Base-by-base conservation (phyloP, 306 rosid genomes). In the Bauhinia variegata region DNA sequence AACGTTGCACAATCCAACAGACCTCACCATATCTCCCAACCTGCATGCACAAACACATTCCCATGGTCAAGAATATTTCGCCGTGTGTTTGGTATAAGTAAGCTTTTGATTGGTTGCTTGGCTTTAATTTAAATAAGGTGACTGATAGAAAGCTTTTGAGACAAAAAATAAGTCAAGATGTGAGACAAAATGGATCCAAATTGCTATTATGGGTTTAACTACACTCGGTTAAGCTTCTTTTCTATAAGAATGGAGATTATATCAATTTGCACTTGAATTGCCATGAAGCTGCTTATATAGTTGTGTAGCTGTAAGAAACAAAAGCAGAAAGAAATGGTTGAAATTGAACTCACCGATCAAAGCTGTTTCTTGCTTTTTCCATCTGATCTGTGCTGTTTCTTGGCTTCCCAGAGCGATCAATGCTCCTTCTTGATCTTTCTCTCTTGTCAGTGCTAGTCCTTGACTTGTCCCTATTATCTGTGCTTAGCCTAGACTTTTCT, bases 1-100 rank as follows among this genome's bases (percentile, higher is more conserved):
- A 18, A 87, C 87, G 39, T 72, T 87, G 44, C 92, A 87, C 57
- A 84, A 54, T 59, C 87, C 87, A 72, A 87, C 92, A 0, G 92
- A 87, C 37, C 92, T 82, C 85, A 87, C 87, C 82, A 87, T 87
- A 54, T 84, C 87, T 48, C 92, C 92, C 64, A 87, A 67, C 11
- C 92, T 87, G 89, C 67, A 49, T 13, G 13, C 68, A 74, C 54
- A 5, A 31, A 60, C 4, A 42, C 23, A 19, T 31, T 60, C 39
- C 56, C 68, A 67, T 65, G 44, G 54, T 60, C 61, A 16, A 57
- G 12, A 15, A 54, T 54, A 15, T 42, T 6, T 10, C 11, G 31
- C 7, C 42, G 9, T 37, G 23, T 14, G 11, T n/a, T n/a, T n/a
- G n/a, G n/a, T n/a, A n/a, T n/a, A n/a, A n/a, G n/a, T n/a, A n/a